Evolutionary conservation across 768 basidiomycete genomes (phyloP).

Genomic region (Suillus ampliporus): DNA sequence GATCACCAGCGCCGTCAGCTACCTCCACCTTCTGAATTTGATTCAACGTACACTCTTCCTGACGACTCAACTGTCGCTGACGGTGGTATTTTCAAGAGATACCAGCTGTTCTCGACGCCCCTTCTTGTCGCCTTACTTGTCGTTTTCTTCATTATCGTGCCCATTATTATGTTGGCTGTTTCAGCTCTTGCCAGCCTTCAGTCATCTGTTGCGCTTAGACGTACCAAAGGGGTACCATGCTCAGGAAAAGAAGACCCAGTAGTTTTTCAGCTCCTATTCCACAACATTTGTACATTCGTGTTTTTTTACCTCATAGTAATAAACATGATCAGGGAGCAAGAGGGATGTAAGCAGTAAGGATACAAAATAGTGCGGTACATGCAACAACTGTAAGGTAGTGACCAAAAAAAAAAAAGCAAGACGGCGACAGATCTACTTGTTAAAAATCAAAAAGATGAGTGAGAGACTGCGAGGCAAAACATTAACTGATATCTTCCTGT

Average conservation of each 20-base stretch:
- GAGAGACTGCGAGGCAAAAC: constrained; percentile 4
- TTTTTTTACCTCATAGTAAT: constrained; percentile 5
- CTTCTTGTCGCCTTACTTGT: constrained; percentile 72
- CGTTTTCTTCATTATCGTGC: constrained; percentile 68
- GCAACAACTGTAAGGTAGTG: constrained; percentile 18
- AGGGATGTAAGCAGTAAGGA: constrained; percentile 35
- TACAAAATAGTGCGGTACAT: constrained; percentile 29
- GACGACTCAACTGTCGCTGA: constrained; percentile 46
- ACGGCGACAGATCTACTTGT: constrained; percentile 9
- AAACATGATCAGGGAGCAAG: constrained; percentile 1
- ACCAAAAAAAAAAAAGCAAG: constrained; percentile 11
- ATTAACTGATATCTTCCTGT: constrained; percentile 33
- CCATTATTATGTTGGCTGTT: constrained; percentile 67
- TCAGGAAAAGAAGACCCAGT: constrained; percentile 80
- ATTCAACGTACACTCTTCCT: constrained; percentile 29
- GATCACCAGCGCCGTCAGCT: constrained; percentile 49
- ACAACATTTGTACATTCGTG: constrained; percentile 18
- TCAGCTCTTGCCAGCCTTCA: constrained; percentile 76
- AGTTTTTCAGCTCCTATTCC: constrained; percentile 30
- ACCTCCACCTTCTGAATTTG: constrained; percentile 34
- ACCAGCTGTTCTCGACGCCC: constrained; percentile 79
- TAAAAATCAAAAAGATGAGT: constrained; percentile 14
- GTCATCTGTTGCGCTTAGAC: constrained; percentile 65
- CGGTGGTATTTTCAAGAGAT: constrained; percentile 71
- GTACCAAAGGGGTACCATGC: constrained; percentile 70